Conservation (phyloP, 345 rosid genomes). For the Citrus mangshanensis region DNA sequence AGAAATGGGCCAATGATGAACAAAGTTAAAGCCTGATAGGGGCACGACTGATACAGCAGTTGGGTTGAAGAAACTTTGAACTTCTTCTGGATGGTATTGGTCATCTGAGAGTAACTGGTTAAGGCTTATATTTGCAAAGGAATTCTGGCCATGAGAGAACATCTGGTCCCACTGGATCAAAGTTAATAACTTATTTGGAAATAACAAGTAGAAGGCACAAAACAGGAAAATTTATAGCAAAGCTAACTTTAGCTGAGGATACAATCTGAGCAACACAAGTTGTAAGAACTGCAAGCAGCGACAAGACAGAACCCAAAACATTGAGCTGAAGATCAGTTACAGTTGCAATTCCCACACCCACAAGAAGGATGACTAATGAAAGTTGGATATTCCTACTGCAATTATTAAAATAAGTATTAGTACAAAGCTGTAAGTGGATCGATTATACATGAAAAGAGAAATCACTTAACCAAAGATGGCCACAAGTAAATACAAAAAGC, state of each 20-base stretch:
- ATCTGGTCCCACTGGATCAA: background rate
- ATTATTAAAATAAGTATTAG: slow-evolving; percentile 16
- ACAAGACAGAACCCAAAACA: slow-evolving; percentile 85
- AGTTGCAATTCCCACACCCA: slow-evolving; percentile 99
- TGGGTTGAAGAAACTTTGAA: slow-evolving; percentile 99
- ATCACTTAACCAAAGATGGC: background rate
- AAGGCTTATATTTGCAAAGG: slow-evolving; percentile 36
- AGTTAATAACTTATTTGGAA: background rate
- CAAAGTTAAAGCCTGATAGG: slow-evolving; percentile 93
- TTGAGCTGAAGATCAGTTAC: slow-evolving; percentile 99
- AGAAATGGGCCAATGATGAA: slow-evolving; percentile 89
- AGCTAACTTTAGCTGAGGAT: slow-evolving; percentile 49
- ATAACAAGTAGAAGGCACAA: slow-evolving; percentile 7
- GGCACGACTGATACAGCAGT: slow-evolving; percentile 97
- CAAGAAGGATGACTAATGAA: slow-evolving; percentile 78
- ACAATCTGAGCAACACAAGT: slow-evolving; percentile 99
- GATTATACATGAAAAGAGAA: background rate
- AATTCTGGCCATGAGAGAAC: background rate
- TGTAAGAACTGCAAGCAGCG: slow-evolving; percentile 89
- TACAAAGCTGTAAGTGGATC: slow-evolving; percentile 8
- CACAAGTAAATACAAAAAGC: background rate
- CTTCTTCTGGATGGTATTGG: slow-evolving; percentile 99
- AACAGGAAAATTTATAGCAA: slow-evolving; percentile 10
- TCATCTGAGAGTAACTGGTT: slow-evolving; percentile 72
- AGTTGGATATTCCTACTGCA: slow-evolving; percentile 89